Percentiles rank a stretch among this genome's conserved stretches.
Conservation (phyloP, 2,329 filamentous ascomycete species). For the Exophiala spinifera region DNA sequence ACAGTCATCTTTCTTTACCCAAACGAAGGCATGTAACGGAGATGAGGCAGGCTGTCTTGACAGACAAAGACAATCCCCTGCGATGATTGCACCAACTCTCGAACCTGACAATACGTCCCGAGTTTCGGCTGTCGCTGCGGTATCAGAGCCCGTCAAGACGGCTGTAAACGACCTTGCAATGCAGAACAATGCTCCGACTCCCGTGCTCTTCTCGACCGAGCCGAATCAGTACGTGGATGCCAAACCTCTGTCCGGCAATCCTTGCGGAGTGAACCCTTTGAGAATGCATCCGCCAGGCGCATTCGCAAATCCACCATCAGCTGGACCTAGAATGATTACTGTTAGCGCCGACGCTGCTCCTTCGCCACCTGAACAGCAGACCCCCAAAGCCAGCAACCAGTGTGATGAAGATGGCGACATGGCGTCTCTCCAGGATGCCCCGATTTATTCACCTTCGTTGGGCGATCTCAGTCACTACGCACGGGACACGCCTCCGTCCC, state of each 20-base stretch:
- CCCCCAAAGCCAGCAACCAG: neutral
- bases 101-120: too few species aligned
- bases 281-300: conserved; percentile 23
- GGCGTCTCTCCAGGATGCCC: conserved; percentile 21
- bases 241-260: conserved; percentile 7
- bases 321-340: neutral
- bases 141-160: neutral
- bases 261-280: conserved; percentile 22
- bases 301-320: conserved; percentile 14
- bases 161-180: neutral
- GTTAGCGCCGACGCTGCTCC: neutral
- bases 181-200: conserved; percentile 1
- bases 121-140: neutral
- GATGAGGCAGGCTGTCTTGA: neutral
- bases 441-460: conserved; percentile 28
- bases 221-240: conserved; percentile 20
- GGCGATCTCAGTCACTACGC: conserved; percentile 27
- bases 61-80: neutral
- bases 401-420: conserved; percentile 19
- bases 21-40: conserved; percentile 9
- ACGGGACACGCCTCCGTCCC: conserved; percentile 20
- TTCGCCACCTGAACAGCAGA: neutral
- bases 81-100: neutral
- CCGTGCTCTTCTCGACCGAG: conserved; percentile 17
- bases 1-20: conserved; percentile 18